Evolutionary conservation across 805 yeast genomes (phyloP).

Genomic region (Ogataea glucozyma): DNA sequence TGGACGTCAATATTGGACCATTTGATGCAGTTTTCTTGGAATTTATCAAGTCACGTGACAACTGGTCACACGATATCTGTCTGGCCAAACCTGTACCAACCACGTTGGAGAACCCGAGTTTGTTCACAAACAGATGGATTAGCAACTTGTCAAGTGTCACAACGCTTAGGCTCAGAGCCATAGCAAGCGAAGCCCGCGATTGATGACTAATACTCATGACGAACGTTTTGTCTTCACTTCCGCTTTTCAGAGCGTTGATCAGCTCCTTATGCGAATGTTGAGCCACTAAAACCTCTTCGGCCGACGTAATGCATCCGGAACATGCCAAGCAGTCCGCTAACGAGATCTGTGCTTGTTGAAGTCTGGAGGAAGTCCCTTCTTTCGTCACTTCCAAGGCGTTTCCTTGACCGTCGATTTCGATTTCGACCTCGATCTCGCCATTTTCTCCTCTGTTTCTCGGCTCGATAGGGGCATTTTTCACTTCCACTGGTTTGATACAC

Average conservation of each 20-base stretch:
- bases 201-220: constrained; percentile 86
- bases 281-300: constrained; percentile 91
- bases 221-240: constrained; percentile 43
- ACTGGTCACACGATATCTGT: constrained; percentile 54
- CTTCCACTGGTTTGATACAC: constrained; percentile 83
- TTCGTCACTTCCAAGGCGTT: constrained; percentile 68
- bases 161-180: constrained; percentile 56
- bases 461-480: constrained; percentile 30
- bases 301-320: constrained; percentile 94
- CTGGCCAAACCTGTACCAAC: constrained; percentile 88
- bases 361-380: constrained; percentile 48
- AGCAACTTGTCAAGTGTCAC: constrained; percentile 62
- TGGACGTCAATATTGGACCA: constrained; percentile 63
- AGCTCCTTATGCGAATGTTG: constrained; percentile 87
- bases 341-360: constrained; percentile 83
- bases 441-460: too few species aligned
- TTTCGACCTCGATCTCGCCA: constrained; percentile 43
- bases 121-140: constrained; percentile 54
- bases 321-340: constrained; percentile 94
- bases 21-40: constrained; percentile 10
- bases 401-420: constrained; percentile 59
- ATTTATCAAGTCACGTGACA: constrained; percentile 43
- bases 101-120: constrained; percentile 67
- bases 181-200: constrained; percentile 77
- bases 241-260: constrained; percentile 51